Evolutionary conservation across 1,139 yeast genomes (phyloP), one percentile per base, ranked within the genome.

Genomic region (Kurtzmaniella quercitrusa): DNA sequence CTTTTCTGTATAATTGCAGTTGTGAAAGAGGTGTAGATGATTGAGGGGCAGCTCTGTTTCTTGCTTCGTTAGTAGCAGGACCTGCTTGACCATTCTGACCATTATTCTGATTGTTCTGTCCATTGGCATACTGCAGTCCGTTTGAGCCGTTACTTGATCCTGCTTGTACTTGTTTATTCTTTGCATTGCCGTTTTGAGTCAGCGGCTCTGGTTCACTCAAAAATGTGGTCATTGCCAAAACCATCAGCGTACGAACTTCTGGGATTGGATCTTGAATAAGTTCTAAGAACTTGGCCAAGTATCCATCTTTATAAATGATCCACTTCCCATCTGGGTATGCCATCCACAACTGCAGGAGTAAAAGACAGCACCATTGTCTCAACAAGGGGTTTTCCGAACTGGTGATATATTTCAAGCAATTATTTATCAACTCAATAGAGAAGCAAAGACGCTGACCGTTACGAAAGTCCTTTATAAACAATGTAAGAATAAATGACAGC

Each of bases 261-360:
- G 98, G 97, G 40, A 91, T 89, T 0, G 97, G 96, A 59, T 93
- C 98, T 49, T 77, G 79, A 27, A 90, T 70, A 41, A 87, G 66
- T 31, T 70, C 66, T 33, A 82, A 61, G 34, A 93, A 60, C 49
- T 77, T 75, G 33, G 70, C 79, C 25, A 85, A 66, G 37, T 80
- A 75, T 0, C 86, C 85, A 48, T 83, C 86, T 52, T 82, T 81
- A 55, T 82, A 71, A 36, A 85, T 82, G 21, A 85, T 75, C 76
- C 82, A 79, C 56, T 85, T 85, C 12, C 91, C 91, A 46, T 90
- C 93, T 1, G 85, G 77, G 55, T 85, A 82, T 44, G 78, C 77
- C 50, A 74, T 75, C 83, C 94, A 84, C 37, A 91, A 66, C 54
- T 88, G 94, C 0, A 95, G 82, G 23, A 91, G 71, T 42, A 93